These are phyloP conservation scores for Cadophora luteo-olivacea DNA, from an alignment of 2,329 filamentous ascomycete genomes.

Conservation along the genomic window DNA sequence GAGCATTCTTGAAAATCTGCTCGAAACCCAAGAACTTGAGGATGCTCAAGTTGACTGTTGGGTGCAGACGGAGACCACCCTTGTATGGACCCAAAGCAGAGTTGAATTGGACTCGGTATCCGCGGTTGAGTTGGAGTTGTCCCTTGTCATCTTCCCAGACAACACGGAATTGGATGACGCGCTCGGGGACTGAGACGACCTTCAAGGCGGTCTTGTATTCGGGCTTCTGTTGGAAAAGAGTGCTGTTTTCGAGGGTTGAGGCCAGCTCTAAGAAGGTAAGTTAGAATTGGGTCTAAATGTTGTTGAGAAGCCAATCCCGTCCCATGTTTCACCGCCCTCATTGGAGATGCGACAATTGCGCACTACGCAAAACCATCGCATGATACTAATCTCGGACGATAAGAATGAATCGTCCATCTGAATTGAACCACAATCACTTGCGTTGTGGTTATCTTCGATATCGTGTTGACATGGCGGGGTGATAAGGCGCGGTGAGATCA, in stretches of 20 bases:
- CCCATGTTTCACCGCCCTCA: background rate
- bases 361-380: background rate
- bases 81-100: conserved; percentile 97
- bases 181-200: conserved; percentile 90
- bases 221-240: conserved; percentile 91
- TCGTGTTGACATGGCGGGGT: background rate
- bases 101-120: conserved; percentile 98
- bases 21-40: conserved; percentile 99
- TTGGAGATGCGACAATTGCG: background rate
- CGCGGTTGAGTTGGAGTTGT: conserved; percentile 88
- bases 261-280: conserved; percentile 72
- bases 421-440: background rate
- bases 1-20: conserved; percentile 99
- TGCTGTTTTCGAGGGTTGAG: conserved; percentile 92
- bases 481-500: conserved; percentile 30
- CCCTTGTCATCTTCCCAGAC: conserved; percentile 96
- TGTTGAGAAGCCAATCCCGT: background rate
- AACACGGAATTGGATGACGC: conserved; percentile 95
- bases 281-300: background rate
- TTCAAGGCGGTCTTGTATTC: conserved; percentile 92
- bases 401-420: background rate
- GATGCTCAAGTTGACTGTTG: conserved; percentile 79
- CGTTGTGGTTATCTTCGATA: background rate
- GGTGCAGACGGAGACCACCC: conserved; percentile 94
- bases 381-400: background rate